Evolutionary conservation across 2,329 filamentous ascomycete genomes (phyloP), one percentile per base, ranked within the genome.

Genomic region (Monilinia laxa): DNA sequence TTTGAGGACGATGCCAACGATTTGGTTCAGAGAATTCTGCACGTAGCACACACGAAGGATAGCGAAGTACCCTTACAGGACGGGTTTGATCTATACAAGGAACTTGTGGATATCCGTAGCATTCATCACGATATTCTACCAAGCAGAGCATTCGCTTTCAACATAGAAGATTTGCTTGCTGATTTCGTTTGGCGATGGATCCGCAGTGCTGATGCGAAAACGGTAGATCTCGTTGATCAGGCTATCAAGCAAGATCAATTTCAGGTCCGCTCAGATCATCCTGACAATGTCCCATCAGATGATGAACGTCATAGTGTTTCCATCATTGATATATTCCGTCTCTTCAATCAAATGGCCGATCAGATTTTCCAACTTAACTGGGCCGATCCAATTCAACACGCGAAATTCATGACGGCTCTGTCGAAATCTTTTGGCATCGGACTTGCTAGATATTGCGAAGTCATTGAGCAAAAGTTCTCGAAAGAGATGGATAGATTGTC

Each of bases 131-230:
- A 91, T 69, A 89, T 87, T 28, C 83, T 97, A 23, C 91, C 91
- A 0, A 83, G 83, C 71, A 81, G 87, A 68, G 85, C 87, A 1
- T 99, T 98, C 77, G 89, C 88, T 5, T 97, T 98, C 77, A 88
- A 93, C 71, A 85, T 99, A 54, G 95, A 99, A 78, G 86, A 88
- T 53, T 81, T 96, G 20, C 83, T 99, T 23, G 90, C 93, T 69
- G 90, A 91, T 47, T 99, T 98, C 77, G 95, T 98, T 7, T 98
- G 93, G 93, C 88, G 92, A 67, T 99, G 93, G 93, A 92, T 99
- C 70, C 84, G 85, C 64, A 86, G 88, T 70, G 93, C 92, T 10
- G 93, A 98, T 73, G 81, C 82, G 45, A 92, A 89, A 75, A 88
- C 97, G 74, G 83, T 90, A 69, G 87, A 88, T 31, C 95, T 95